Percentiles rank a stretch among this genome's conserved stretches.
These are phyloP conservation scores for Kwoniella heveanensis DNA, from an alignment of 768 basidiomycete species.

Conservation along the genomic window DNA sequence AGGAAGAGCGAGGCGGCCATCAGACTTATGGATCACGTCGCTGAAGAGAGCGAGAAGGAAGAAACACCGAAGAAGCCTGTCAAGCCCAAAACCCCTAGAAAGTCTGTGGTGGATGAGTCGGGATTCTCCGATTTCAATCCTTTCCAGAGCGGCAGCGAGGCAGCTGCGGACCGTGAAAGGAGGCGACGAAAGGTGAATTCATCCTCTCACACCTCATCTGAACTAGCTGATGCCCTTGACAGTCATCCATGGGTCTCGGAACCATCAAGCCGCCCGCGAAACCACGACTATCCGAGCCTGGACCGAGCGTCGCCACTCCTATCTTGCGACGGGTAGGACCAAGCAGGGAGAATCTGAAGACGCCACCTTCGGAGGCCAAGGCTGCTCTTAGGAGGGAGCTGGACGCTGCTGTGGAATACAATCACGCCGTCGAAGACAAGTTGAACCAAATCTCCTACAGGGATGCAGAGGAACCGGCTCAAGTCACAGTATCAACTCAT, in stretches of 20 bases:
- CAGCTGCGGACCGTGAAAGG: conserved; percentile 37
- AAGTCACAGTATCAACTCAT: conserved; percentile 19
- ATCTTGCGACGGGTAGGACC: conserved; percentile 36
- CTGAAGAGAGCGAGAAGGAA: conserved; percentile 35
- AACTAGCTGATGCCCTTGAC: not conserved
- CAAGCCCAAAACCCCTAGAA: conserved; percentile 35
- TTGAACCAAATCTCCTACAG: conserved; percentile 31
- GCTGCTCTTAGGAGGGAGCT: conserved; percentile 28
- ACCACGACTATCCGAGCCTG: conserved; percentile 42
- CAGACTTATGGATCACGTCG: conserved; percentile 22
- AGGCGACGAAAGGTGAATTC: conserved; percentile 43
- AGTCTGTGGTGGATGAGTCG: conserved; percentile 37
- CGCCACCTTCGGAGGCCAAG: conserved; percentile 38
- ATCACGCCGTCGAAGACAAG: conserved; percentile 35
- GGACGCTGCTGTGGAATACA: conserved; percentile 39
- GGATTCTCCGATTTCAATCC: conserved; percentile 55
- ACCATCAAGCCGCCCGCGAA: conserved; percentile 14
- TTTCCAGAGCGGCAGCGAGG: conserved; percentile 54
- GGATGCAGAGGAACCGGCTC: conserved; percentile 15
- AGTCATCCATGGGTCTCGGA: conserved; percentile 40
- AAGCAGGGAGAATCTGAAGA: conserved; percentile 36
- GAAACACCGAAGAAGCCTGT: conserved; percentile 23
- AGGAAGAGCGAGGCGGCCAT: conserved; percentile 19
- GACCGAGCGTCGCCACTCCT: conserved; percentile 16
- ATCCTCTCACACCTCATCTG: not conserved